Evolutionary conservation across 2,329 filamentous ascomycete genomes (phyloP), one percentile per base, ranked within the genome.

Genomic region (Knufia fluminis): DNA sequence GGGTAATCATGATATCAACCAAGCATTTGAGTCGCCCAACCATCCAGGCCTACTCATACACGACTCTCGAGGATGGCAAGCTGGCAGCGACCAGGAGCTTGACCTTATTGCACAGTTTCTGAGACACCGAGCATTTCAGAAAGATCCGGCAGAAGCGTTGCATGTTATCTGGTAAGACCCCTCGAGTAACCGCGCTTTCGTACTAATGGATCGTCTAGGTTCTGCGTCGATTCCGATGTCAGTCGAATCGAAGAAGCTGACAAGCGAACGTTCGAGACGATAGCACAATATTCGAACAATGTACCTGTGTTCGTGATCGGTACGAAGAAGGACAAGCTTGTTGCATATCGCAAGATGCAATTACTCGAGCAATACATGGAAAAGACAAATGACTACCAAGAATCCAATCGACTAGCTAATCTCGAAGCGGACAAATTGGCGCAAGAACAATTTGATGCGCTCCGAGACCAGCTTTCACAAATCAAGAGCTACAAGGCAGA

Each of bases 41-140:
- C 54, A 63, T 47, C 62, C 61, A 10, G 64, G 64, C 46, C 46
- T 65, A 4, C 53, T 66, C n/a, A 55, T 65, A 23, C 63, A 66
- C 42, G 64, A 66, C 45, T 65, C 62, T 28, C 57, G 62, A 45
- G 63, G 64, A 3, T 65, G 64, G 54, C 62, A 65, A 52, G 62
- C 61, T 31, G 63, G 62, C 22, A 61, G 58, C 19, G 62, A 63
- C 32, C 54, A 58, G 9, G 62, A 64, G 48, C 57, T 66, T 17
- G 60, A 64, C 41, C 53, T 58, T 23, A 58, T 58, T 42, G 56
- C 54, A 17, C 53, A 59, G 39, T 66, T 66, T 39, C 49, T 66
- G 9, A 59, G 59, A 33, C 60, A 62, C 33, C 61, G 61, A 39
- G 60, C 62, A 3, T 57, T 56, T 19, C 59, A 56, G 16, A 55